Evolutionary conservation across 257 asterid species (phyloP).

Genomic region (Plantago elongata): DNA sequence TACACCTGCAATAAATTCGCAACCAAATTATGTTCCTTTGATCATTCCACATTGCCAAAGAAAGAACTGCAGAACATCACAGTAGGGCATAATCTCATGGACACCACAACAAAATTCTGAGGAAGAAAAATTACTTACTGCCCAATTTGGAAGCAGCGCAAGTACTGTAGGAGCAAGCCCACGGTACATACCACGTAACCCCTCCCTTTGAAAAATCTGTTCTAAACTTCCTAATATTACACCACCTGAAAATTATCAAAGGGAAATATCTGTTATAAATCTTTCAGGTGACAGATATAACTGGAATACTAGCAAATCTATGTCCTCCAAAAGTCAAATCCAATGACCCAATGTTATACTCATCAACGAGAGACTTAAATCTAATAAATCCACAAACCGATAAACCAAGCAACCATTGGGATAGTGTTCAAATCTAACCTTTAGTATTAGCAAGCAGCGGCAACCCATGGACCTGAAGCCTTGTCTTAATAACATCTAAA

Average conservation of each 20-base stretch:
- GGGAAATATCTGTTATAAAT: background rate
- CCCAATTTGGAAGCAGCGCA: conserved; percentile 97
- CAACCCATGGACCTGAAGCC: conserved; percentile 91
- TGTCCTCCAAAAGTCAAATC: background rate
- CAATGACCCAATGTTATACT: background rate
- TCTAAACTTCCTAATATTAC: conserved; percentile 83
- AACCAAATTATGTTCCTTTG: conserved; percentile 14
- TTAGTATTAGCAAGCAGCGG: conserved; percentile 58
- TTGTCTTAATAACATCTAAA: conserved; percentile 94
- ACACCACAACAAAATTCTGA: background rate
- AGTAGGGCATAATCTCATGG: conserved; percentile 5
- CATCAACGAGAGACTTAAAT: background rate
- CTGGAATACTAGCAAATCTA: background rate
- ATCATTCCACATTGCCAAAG: background rate
- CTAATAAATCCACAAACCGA: background rate
- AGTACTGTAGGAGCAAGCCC: conserved; percentile 94
- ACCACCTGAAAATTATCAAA: conserved; percentile 58
- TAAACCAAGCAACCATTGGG: background rate
- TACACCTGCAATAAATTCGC: conserved; percentile 63
- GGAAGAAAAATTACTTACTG: conserved; percentile 38
- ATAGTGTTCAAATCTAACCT: conserved; percentile 48
- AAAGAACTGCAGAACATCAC: background rate
- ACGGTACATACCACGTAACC: conserved; percentile 91
- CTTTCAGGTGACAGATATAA: background rate
- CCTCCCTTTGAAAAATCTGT: conserved; percentile 76